These are phyloP conservation scores for Talaromyces sp. DNA, from an alignment of 2,329 filamentous ascomycete genomes.

Conservation along the genomic window DNA sequence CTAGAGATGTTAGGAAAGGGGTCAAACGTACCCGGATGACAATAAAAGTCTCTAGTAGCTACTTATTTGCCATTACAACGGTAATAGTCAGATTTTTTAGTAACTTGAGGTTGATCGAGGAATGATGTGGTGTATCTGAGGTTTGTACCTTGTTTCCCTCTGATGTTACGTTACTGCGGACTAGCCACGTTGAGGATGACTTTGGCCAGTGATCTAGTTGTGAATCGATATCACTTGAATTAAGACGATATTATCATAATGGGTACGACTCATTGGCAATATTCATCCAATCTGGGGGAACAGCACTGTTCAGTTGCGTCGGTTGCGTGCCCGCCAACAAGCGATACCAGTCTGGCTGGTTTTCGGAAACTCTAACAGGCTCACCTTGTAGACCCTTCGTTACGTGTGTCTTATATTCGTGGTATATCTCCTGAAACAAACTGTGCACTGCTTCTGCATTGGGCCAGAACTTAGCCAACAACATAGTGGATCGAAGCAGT, in stretches of 20 bases:
- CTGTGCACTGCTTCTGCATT: slow-evolving; percentile 8
- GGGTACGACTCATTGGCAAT: neutral
- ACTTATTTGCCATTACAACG: no score
- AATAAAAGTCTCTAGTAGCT: no score
- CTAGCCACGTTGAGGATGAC: no score
- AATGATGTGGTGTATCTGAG: no score
- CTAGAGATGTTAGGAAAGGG: no score
- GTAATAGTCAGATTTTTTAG: no score
- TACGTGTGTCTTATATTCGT: neutral
- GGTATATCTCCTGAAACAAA: neutral
- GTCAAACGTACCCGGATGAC: no score
- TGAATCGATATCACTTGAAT: no score
- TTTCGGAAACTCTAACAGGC: neutral
- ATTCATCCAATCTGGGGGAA: slow-evolving; percentile 9
- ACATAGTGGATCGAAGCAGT: neutral
- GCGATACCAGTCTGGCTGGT: neutral
- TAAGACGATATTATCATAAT: neutral
- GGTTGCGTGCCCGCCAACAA: neutral
- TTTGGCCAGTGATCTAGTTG: no score
- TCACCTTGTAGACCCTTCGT: neutral
- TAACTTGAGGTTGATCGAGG: no score
- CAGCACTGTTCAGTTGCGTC: neutral
- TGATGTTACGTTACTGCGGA: no score
- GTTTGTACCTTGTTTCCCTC: no score
- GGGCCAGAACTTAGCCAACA: neutral